Percentiles rank a stretch among this genome's conserved stretches.
These are phyloP conservation scores for Penicillium sp. DNA, from an alignment of 2,329 filamentous ascomycete species.

Conservation along the genomic window DNA sequence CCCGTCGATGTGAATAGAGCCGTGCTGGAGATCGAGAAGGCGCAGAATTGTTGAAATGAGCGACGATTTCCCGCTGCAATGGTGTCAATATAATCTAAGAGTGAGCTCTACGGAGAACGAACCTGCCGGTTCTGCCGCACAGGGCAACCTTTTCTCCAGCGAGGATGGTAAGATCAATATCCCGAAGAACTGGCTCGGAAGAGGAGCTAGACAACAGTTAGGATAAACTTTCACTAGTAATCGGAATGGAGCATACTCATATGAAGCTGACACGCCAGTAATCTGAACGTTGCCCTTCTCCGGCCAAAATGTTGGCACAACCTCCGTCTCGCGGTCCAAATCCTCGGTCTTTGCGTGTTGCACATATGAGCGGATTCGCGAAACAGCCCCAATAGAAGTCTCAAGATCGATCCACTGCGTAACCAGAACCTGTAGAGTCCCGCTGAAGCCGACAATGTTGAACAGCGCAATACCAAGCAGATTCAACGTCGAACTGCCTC, in stretches of 20 bases:
- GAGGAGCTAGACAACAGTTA: slow-evolving; percentile 5
- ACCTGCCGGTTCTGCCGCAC: slow-evolving; percentile 35
- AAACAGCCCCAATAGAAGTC: slow-evolving; percentile 26
- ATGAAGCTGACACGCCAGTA: slow-evolving; percentile 40
- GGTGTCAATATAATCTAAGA: not conserved
- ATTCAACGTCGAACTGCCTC: slow-evolving; percentile 12
- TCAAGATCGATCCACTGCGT: slow-evolving; percentile 23
- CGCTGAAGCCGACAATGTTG: slow-evolving; percentile 28
- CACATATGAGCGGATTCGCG: slow-evolving; percentile 50
- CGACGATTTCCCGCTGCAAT: slow-evolving; percentile 32
- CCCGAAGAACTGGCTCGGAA: slow-evolving; percentile 19
- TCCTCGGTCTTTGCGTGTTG: slow-evolving; percentile 45
- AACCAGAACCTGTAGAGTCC: slow-evolving; percentile 21
- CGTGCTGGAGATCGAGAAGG: slow-evolving; percentile 31
- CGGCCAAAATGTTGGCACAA: slow-evolving; percentile 40
- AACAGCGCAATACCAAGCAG: slow-evolving; percentile 24
- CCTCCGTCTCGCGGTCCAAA: slow-evolving; percentile 37
- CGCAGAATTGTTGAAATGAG: slow-evolving; percentile 32
- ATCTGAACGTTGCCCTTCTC: slow-evolving; percentile 41
- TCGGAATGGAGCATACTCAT: slow-evolving; percentile 31
- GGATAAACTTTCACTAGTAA: not conserved
- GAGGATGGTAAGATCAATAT: slow-evolving; percentile 25
- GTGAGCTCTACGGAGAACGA: not conserved
- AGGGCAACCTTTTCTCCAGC: slow-evolving; percentile 34
- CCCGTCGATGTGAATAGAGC: slow-evolving; percentile 31